These are phyloP conservation scores for Yarrowia keelungensis DNA, from an alignment of 805 yeast species.

Conservation along the genomic window DNA sequence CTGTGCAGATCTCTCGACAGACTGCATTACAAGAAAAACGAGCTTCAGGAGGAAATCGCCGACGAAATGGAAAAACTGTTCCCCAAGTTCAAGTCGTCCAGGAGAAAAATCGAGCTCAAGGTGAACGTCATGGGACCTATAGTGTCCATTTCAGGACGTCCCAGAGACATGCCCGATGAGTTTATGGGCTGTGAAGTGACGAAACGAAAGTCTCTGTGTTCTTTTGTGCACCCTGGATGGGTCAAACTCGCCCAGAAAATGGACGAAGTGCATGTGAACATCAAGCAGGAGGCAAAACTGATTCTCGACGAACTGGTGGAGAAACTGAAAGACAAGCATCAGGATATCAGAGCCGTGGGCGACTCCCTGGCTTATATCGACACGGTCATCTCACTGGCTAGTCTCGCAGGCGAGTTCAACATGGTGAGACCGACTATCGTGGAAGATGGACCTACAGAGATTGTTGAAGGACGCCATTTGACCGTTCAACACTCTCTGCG, in stretches of 20 bases:
- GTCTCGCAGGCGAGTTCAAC: constrained; percentile 69
- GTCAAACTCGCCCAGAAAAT: constrained; percentile 58
- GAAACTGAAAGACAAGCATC: constrained; percentile 55
- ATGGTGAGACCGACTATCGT: constrained; percentile 69
- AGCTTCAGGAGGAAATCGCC: constrained; percentile 42
- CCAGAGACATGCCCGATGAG: constrained; percentile 28
- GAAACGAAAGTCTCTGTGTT: constrained; percentile 43
- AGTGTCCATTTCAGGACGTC: constrained; percentile 19
- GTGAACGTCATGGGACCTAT: constrained; percentile 17
- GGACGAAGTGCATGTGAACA: constrained; percentile 56
- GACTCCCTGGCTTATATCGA: constrained; percentile 70
- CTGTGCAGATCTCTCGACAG: constrained; percentile 46
- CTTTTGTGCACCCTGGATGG: constrained; percentile 59
- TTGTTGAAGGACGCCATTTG: constrained; percentile 77
- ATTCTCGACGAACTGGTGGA: constrained; percentile 60
- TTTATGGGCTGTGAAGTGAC: constrained; percentile 36
- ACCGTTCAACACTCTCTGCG: constrained; percentile 82
- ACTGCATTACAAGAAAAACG: constrained; percentile 45
- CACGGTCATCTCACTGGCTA: constrained; percentile 73
- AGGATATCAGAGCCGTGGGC: constrained; percentile 59
- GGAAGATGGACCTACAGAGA: constrained; percentile 56
- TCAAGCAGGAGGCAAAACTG: constrained; percentile 61
- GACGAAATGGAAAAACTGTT: constrained; percentile 40
- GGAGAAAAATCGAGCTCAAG: constrained; percentile 27
- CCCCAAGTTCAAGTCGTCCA: constrained; percentile 1